These are phyloP conservation scores for Benincasa hispida DNA, from an alignment of 306 rosid genomes.

Conservation along the genomic window DNA sequence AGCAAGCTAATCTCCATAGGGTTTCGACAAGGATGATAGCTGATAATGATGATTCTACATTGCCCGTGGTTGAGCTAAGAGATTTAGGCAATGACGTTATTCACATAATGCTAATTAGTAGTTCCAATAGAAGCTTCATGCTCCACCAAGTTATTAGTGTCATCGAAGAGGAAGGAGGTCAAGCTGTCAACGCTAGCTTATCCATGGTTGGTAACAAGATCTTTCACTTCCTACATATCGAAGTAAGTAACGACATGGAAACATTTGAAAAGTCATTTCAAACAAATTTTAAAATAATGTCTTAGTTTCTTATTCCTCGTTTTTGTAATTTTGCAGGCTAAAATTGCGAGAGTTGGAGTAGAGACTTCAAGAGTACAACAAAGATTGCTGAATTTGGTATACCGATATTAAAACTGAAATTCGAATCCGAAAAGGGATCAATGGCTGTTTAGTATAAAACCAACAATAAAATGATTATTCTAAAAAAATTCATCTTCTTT, in stretches of 20 bases:
- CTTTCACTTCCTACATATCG: slow-evolving; percentile 45
- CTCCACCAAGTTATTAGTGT: slow-evolving; percentile 33
- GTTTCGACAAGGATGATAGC: background rate
- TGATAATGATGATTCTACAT: background rate
- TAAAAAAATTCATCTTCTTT: no score
- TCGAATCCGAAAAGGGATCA: no score
- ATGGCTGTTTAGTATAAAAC: no score
- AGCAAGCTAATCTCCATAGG: background rate
- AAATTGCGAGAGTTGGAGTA: no score
- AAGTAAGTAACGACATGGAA: slow-evolving; percentile 19
- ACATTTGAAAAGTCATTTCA: no score
- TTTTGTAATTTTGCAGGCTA: no score
- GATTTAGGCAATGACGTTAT: slow-evolving; percentile 37
- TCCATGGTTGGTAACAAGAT: slow-evolving; percentile 27
- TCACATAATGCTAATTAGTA: slow-evolving; percentile 40
- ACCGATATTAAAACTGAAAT: no score
- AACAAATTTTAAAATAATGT: no score
- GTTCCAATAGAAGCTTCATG: slow-evolving; percentile 38
- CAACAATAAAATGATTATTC: no score
- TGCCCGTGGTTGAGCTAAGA: slow-evolving; percentile 35
- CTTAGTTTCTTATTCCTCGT: no score
- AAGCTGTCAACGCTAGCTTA: slow-evolving; percentile 42
- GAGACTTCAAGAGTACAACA: no score
- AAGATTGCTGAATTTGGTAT: no score
- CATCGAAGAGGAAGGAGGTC: slow-evolving; percentile 63